phyloP scores from a whole-genome alignment of 1,284 basidiomycete species.

The Calocybe gambosa region DNA sequence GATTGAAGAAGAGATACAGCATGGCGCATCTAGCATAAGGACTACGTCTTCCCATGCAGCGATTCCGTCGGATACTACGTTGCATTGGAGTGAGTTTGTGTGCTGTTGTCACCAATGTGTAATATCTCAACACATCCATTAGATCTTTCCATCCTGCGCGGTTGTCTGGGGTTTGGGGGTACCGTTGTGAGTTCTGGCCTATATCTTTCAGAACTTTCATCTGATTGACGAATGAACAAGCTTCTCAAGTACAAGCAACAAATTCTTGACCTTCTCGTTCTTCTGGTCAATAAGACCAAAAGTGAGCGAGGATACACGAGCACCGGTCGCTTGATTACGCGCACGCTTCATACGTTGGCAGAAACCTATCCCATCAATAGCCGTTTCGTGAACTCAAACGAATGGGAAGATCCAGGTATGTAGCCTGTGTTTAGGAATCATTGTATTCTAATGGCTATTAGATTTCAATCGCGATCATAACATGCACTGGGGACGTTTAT shows the following conservation, averaged over 20 bases:
- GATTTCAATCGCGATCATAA: constrained; percentile 74
- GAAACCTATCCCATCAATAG: constrained; percentile 79
- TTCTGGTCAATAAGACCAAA: constrained; percentile 77
- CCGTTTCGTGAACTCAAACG: constrained; percentile 79
- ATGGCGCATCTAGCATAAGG: constrained; percentile 88
- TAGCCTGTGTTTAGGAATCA: constrained; percentile 5
- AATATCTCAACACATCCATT: constrained; percentile 3
- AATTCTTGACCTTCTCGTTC: constrained; percentile 62
- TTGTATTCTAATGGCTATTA: constrained; percentile 22
- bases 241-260: constrained; percentile 66
- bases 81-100: constrained; percentile 83
- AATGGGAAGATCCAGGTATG: constrained; percentile 74
- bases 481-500: constrained; percentile 80
- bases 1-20: constrained; percentile 81
- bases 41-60: constrained; percentile 85
- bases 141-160: constrained; percentile 78
- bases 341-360: constrained; percentile 73
- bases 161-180: constrained; percentile 72
- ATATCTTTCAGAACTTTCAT: background rate
- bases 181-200: constrained; percentile 38
- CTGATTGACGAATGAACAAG: constrained; percentile 29
- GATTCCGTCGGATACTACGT: constrained; percentile 82
- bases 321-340: constrained; percentile 74
- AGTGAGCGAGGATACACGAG: constrained; percentile 88
- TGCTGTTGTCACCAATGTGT: background rate